These are phyloP conservation scores for Persicaria maculosa DNA, from an alignment of 148 eudicot species.

Conservation along the genomic window DNA sequence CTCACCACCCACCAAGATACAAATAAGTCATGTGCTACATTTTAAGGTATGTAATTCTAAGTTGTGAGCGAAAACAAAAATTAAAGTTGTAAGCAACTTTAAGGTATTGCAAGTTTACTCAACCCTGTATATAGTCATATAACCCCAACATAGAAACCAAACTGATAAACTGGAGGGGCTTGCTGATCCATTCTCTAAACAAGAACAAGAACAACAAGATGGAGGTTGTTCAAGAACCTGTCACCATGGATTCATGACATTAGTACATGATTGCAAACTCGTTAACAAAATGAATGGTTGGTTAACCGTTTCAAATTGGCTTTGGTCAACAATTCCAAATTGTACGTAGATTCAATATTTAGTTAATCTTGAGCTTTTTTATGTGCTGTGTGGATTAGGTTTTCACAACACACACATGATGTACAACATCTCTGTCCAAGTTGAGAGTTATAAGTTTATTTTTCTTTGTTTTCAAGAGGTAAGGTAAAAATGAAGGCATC, in stretches of 20 bases:
- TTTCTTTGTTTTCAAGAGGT: too few species aligned
- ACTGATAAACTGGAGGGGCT: constrained; percentile 44
- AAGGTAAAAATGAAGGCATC: too few species aligned
- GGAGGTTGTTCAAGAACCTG: constrained; percentile 65
- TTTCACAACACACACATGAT: too few species aligned
- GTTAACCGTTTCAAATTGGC: not conserved
- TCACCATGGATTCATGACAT: not conserved
- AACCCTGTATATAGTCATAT: constrained; percentile 50
- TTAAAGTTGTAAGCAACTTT: not conserved
- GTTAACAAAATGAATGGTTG: not conserved
- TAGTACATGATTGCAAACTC: not conserved
- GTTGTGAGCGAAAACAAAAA: constrained; percentile 7
- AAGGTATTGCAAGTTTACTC: constrained; percentile 16
- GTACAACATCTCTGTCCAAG: too few species aligned
- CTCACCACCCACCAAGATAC: too few species aligned
- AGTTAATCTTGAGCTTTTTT: too few species aligned
- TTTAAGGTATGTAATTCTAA: too few species aligned
- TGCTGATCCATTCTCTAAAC: constrained; percentile 42
- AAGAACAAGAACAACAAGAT: constrained; percentile 53
- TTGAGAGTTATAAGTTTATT: too few species aligned
- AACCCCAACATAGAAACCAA: constrained; percentile 52
- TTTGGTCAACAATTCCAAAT: not conserved
- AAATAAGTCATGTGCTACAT: too few species aligned
- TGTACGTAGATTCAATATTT: too few species aligned
- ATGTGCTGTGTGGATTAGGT: too few species aligned